Percentiles rank a stretch among this genome's conserved stretches.
Conservation (phyloP, 2,329 filamentous ascomycete genomes). For the Botrytis cinerea region DNA sequence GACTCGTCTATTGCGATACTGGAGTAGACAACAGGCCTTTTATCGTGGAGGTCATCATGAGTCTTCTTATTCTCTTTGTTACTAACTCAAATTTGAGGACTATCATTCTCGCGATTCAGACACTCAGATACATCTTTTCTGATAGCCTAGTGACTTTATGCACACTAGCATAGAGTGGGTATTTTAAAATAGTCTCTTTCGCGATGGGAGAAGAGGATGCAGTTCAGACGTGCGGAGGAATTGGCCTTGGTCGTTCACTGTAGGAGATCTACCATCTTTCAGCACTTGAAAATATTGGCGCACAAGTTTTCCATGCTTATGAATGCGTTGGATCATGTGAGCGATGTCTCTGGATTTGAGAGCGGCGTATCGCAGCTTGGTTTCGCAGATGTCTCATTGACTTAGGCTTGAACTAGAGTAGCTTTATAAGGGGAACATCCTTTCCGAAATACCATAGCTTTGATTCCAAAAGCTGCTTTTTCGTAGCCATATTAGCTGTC, state of each 20-base stretch:
- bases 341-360: constrained; percentile 33
- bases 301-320: constrained; percentile 39
- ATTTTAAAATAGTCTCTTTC: constrained; percentile 35
- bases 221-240: constrained; percentile 27
- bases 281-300: constrained; percentile 38
- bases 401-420: constrained; percentile 41
- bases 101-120: constrained; percentile 33
- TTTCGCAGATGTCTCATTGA: constrained; percentile 40
- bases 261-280: constrained; percentile 33
- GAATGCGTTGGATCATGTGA: constrained; percentile 30
- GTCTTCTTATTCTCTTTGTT: constrained; percentile 20
- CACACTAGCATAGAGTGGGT: constrained; percentile 40
- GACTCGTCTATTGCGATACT: not conserved
- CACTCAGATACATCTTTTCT: constrained; percentile 33
- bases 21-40: not conserved
- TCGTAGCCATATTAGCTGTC: not conserved
- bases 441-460: constrained; percentile 35
- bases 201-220: constrained; percentile 33
- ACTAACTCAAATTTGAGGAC: constrained; percentile 35
- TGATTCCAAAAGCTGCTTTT: constrained; percentile 17
- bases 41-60: not conserved
- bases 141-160: constrained; percentile 31
- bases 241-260: constrained; percentile 9
- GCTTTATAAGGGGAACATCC: constrained; percentile 39
- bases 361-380: constrained; percentile 35